These are phyloP conservation scores for Scutellaria galericulata DNA, from an alignment of 257 asterid species.

Conservation along the genomic window DNA sequence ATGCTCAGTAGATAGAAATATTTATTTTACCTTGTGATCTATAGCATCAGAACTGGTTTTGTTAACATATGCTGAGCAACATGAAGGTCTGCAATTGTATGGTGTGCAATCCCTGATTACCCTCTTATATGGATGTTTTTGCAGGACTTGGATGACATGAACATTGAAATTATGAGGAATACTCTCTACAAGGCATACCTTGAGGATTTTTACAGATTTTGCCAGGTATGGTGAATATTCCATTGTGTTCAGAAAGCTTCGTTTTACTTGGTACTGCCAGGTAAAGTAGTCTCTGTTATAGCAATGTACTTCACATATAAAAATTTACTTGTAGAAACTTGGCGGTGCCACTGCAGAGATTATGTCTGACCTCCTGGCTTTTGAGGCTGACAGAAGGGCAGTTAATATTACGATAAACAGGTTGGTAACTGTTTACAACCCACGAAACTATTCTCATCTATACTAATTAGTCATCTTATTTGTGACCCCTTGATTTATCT, in stretches of 20 bases:
- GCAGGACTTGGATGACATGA: slow-evolving; percentile 96
- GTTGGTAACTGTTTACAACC: slow-evolving; percentile 35
- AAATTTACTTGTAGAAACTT: slow-evolving; percentile 60
- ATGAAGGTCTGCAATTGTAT: background rate
- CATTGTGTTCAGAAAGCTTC: slow-evolving; percentile 22
- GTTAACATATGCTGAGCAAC: background rate
- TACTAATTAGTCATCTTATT: background rate
- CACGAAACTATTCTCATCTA: background rate
- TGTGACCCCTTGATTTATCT: slow-evolving; percentile 12
- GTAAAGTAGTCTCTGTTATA: background rate
- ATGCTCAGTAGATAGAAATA: background rate
- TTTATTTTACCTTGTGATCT: background rate
- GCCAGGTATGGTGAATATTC: slow-evolving; percentile 54
- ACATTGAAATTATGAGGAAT: slow-evolving; percentile 93
- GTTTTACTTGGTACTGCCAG: background rate
- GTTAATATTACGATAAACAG: slow-evolving; percentile 93
- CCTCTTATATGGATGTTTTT: slow-evolving; percentile 21
- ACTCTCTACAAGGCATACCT: slow-evolving; percentile 95
- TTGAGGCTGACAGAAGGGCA: slow-evolving; percentile 95
- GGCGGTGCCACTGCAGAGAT: slow-evolving; percentile 96
- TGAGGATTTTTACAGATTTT: slow-evolving; percentile 84
- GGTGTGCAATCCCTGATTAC: background rate
- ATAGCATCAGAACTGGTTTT: slow-evolving; percentile 1
- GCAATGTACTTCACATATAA: slow-evolving; percentile 26
- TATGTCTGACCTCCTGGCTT: slow-evolving; percentile 86